Conservation (phyloP, 2,329 filamentous ascomycete genomes). For the Calonectria hawksworthii region DNA sequence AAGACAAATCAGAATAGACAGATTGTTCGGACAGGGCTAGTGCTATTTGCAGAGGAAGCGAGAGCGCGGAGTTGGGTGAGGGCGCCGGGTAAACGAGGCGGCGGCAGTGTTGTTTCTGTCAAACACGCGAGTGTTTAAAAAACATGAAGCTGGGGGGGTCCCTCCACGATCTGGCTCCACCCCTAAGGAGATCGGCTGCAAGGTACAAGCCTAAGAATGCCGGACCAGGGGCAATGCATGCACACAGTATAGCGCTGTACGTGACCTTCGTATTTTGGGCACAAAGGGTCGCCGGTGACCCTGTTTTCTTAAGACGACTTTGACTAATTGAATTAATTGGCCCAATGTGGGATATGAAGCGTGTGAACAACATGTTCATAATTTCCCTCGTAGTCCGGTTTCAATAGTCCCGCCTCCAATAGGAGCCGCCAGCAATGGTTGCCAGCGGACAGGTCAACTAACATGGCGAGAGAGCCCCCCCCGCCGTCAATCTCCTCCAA, state of each 20-base stretch:
- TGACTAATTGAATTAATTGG: background rate
- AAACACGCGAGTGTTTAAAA: constrained; percentile 24
- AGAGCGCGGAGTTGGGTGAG: background rate
- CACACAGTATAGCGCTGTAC: constrained; percentile 1
- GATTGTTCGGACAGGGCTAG: background rate
- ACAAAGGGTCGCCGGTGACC: background rate
- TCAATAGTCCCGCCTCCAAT: constrained; percentile 2
- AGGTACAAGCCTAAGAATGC: constrained; percentile 7
- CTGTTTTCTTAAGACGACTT: background rate
- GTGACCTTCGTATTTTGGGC: constrained; percentile 20
- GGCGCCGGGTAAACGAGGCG: constrained; percentile 3
- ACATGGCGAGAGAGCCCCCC: background rate
- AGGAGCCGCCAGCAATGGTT: background rate
- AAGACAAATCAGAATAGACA: background rate
- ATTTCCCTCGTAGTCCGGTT: background rate
- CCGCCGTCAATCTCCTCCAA: constrained; percentile 1
- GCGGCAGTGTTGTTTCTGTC: constrained; percentile 20
- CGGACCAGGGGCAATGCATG: constrained; percentile 10
- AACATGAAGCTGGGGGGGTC: constrained; percentile 12
- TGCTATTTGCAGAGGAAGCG: background rate
- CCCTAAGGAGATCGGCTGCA: constrained; percentile 6
- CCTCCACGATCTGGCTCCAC: constrained; percentile 20
- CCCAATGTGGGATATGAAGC: background rate
- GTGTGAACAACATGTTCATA: constrained; percentile 2
- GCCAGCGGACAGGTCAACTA: background rate